phyloP scores from a whole-genome alignment of 768 basidiomycete species.

The Phlebiopsis gigantea region DNA sequence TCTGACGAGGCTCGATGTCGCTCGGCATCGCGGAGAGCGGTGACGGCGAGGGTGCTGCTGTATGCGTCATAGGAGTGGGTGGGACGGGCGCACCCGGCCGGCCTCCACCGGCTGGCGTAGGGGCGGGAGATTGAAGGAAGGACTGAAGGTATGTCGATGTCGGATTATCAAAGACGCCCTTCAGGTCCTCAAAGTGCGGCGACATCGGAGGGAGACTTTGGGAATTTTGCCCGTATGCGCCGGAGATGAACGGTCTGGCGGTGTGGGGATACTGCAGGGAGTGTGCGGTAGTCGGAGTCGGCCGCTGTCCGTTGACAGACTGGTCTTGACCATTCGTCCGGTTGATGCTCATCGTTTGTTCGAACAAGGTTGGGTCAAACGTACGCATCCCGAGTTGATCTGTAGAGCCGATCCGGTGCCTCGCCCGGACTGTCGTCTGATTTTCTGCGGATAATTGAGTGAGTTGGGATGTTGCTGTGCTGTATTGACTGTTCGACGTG shows the following conservation, averaged over 20 bases:
- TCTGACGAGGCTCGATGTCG: slow-evolving; percentile 28
- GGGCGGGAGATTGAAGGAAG: slow-evolving; percentile 33
- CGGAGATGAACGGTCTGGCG: background rate
- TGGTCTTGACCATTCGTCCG: slow-evolving; percentile 11
- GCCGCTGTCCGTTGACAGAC: background rate
- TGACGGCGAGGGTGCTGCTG: slow-evolving; percentile 68
- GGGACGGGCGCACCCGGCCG: slow-evolving; percentile 48
- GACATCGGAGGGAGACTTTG: slow-evolving; percentile 13
- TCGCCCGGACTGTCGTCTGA: slow-evolving; percentile 37
- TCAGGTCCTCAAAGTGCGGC: slow-evolving; percentile 48
- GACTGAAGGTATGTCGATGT: slow-evolving; percentile 53
- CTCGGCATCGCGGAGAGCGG: slow-evolving; percentile 52
- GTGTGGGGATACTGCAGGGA: background rate
- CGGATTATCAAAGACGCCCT: slow-evolving; percentile 55
- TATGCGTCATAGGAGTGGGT: slow-evolving; percentile 73
- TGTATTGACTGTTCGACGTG: slow-evolving; percentile 19
- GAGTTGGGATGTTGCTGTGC: slow-evolving; percentile 13
- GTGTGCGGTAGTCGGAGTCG: background rate
- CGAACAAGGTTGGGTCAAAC: slow-evolving; percentile 53
- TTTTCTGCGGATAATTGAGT: slow-evolving; percentile 21
- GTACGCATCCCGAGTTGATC: slow-evolving; percentile 59
- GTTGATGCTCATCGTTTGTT: slow-evolving; percentile 28
- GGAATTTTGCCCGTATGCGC: background rate
- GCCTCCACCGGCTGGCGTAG: slow-evolving; percentile 54
- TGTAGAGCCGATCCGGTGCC: slow-evolving; percentile 51